phyloP scores from a whole-genome alignment of 2,329 filamentous ascomycete species.

The Stemphylium beticola region DNA sequence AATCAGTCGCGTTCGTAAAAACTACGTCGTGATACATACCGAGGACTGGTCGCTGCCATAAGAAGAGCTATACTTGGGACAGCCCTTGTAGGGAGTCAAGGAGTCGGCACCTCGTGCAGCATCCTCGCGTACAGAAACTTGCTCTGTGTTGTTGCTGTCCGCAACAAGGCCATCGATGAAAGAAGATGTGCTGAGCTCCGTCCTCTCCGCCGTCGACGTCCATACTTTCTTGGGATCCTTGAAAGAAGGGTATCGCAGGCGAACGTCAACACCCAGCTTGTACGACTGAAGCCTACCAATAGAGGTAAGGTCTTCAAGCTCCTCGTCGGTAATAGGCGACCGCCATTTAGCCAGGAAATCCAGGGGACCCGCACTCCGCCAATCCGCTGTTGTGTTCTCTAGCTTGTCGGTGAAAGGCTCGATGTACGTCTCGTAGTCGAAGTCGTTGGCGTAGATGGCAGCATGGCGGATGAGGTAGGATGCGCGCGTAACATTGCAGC shows the following conservation, averaged over 20 bases:
- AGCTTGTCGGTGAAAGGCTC: conserved; percentile 63
- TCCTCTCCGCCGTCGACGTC: conserved; percentile 69
- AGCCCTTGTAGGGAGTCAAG: conserved; percentile 69
- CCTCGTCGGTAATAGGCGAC: conserved; percentile 62
- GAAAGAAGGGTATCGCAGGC: conserved; percentile 64
- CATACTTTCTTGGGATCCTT: conserved; percentile 63
- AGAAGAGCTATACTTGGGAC: conserved; percentile 66
- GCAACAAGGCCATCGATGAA: conserved; percentile 64
- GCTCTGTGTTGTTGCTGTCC: conserved; percentile 60
- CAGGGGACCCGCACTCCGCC: conserved; percentile 62
- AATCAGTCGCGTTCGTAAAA: background rate
- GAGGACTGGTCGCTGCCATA: conserved; percentile 62
- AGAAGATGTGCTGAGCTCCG: conserved; percentile 63
- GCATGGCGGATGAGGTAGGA: conserved; percentile 59
- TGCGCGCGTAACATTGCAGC: conserved; percentile 58
- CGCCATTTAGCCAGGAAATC: conserved; percentile 65
- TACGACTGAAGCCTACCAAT: conserved; percentile 67
- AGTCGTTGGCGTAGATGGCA: conserved; percentile 60
- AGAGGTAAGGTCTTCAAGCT: conserved; percentile 65
- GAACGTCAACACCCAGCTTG: conserved; percentile 64
- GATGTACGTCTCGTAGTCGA: conserved; percentile 59
- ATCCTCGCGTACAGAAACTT: conserved; percentile 63
- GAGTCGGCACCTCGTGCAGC: conserved; percentile 64
- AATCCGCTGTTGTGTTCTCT: conserved; percentile 64
- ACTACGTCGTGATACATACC: conserved; percentile 20